Base-by-base conservation (phyloP, 1,139 yeast species). In the Blastobotrys proliferans region DNA sequence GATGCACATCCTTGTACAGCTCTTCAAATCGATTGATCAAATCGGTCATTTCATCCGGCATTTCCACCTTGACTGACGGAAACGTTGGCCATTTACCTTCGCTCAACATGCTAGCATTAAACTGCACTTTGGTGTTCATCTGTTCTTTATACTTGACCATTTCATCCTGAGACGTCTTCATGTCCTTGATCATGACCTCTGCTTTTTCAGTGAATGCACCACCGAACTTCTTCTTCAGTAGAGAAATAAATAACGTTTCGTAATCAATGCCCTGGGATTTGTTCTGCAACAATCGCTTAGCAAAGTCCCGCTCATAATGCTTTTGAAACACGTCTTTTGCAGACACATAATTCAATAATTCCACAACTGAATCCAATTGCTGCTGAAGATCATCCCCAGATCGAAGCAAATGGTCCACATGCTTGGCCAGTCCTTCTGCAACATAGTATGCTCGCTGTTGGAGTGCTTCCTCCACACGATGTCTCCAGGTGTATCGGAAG, bases 131-230 rank as follows among this genome's bases (percentile, higher is more conserved):
- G 19, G 28, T 35, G 13, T 51, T 57, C 57, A 56, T 33, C 14
- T 14, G 17, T 10, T 9, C 6, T 6, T 28, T 4, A 14, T 19
- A 8, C 24, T 14, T 20, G 34, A 29, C 10, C 27, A 44, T 32
- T 50, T 47, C 43, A 47, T 49, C 40, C 35, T 50, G 49, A 4
- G 66, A 61, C 5, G 46, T 38, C 25, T 48, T 51, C 32, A 66
- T 48, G 41, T 69, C 73, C 25, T 56, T 54, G 36, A 67, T 50
- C 73, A 69, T 69, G 10, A 58, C 56, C 19, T 54, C 58, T 17
- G 67, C 46, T 5, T 61, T 55, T 11, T 56, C 53, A 1, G 64
- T 54, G 25, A 59, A 52, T 11, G 55, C 60, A 1, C 55, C 47
- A 3, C 70, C 69, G 35, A 68, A 61, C 36, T 62, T 68, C 2